Evolutionary conservation across 2,329 filamentous ascomycete species (phyloP), one percentile per base, ranked within the genome.

Genomic region (Aspergillus sp.): DNA sequence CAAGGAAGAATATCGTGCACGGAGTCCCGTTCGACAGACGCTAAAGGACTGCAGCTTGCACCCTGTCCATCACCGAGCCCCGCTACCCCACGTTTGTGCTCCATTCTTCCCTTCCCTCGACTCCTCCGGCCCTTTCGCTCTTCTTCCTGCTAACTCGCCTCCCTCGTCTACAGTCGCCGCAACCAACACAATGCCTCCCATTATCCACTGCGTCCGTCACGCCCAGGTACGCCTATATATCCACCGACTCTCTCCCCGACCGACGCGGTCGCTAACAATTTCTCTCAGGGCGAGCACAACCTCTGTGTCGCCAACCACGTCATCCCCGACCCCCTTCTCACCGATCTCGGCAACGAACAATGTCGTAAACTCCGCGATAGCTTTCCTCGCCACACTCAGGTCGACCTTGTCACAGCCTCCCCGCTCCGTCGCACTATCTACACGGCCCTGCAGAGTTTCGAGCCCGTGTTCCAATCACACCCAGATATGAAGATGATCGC

Each of bases 391-490:
- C 88, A 90, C 72, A 78, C 81, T 63, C 76, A 82, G 41, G 79
- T 95, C 70, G 88, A 89, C 4, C 83, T 90, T 67, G 83, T 96
- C 12, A 84, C 92, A 21, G 87, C 91, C 41, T 95, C 91, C 1
- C 92, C 92, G 5, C 83, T 96, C 66, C 88, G 89, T 54, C 87
- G 92, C 63, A 96, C 92, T 2, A 82, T 97, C 49, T 87, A 91
- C 76, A 97, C 92, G 2, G 88, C 89, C 36, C 81, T 92, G 30
- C 78, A 87, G 57, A 84, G 86, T 49, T 96, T 96, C 74, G 83
- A 82, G 17, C 80, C 85, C 0, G 81, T 79, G 0, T 81, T 86
- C 55, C 69, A 80, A 21, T 68, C 72, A 9, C 77, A 78, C 57
- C 74, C 74, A 13, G 78, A 79, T 3, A 72, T 83, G 58, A 83